Base-by-base conservation (phyloP, 352 stramenopile genomes). In the Globisporangium irregulare region DNA sequence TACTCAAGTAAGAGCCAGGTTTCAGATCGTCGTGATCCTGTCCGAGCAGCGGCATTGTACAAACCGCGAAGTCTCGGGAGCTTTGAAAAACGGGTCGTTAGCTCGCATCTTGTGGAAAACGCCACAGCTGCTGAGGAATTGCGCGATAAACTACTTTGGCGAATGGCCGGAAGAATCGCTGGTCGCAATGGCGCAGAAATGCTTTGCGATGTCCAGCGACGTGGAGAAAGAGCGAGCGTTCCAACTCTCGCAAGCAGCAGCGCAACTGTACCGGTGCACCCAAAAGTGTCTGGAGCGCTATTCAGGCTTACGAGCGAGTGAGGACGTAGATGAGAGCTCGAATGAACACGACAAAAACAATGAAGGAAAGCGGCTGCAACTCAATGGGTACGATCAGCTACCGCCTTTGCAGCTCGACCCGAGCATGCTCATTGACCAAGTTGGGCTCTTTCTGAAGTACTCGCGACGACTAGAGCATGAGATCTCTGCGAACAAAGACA, bases 21-120 rank as follows among this genome's bases (percentile, higher is more conserved):
- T 94, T 5, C 83, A 91, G 34, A 24, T 93, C 8, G 81, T 91
- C 1, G 10, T 92, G 4, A 74, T 83, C 20, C 34, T 92, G 12
- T 71, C 74, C 46, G 41, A 59, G 22, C 29, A 20, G 58, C 10
- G 15, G 4, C 50, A 3, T 22, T 34, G 25, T 41, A 4, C 14
- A 18, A 48, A 1, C 14, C 3, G 25, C 5, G 24, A 4, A 1
- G 7, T 7, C 14, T 24, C 12, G 18, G 3, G 4, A 38, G 7
- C 41, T 15, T 34, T 1, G 38, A 8, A 41, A 12, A 41, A 24
- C 32, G 41, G 41, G 25, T 5, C 25, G 1, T 25, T 73, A 20
- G 53, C 74, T 0, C 43, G 68, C 2, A 60, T 92, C 3, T 36
- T 89, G n/a, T 80, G 71, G 71, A 59, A 48, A 7, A 87, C 68